Percentiles rank a stretch among this genome's conserved stretches.
These are phyloP conservation scores for Caloboletus firmus DNA, from an alignment of 1,284 basidiomycete genomes.

Conservation along the genomic window DNA sequence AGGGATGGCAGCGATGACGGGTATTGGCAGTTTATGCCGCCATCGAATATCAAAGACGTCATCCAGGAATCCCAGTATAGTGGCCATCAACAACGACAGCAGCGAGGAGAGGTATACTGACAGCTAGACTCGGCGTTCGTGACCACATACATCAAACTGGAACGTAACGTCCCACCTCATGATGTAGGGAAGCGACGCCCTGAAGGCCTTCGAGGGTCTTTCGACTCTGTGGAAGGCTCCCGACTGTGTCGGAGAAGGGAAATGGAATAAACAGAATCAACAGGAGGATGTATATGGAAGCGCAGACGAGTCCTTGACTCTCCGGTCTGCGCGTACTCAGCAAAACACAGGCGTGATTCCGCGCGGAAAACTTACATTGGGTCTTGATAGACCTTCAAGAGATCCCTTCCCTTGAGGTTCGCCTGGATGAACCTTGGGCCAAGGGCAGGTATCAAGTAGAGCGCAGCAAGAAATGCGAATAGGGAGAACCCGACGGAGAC, in stretches of 20 bases:
- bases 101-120: constrained; percentile 92
- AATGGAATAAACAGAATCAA: constrained; percentile 89
- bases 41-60: constrained; percentile 99
- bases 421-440: constrained; percentile 74
- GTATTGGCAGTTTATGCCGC: constrained; percentile 97
- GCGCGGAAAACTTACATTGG: constrained; percentile 61
- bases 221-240: constrained; percentile 43
- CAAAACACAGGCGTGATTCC: background rate
- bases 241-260: constrained; percentile 76
- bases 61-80: constrained; percentile 93
- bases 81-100: constrained; percentile 88
- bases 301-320: constrained; percentile 88
- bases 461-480: constrained; percentile 70
- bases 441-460: constrained; percentile 74
- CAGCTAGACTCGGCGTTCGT: constrained; percentile 51
- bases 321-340: constrained; percentile 69
- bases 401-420: constrained; percentile 76
- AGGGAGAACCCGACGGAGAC: constrained; percentile 80
- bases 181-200: constrained; percentile 82
- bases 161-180: constrained; percentile 60
- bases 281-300: constrained; percentile 83
- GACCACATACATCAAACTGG: background rate
- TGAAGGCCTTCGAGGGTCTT: constrained; percentile 54
- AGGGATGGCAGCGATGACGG: constrained; percentile 92
- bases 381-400: constrained; percentile 73